Percentiles rank a stretch among this genome's conserved stretches.
These are phyloP conservation scores for Clonostachys rosea DNA, from an alignment of 2,329 filamentous ascomycete genomes.

Conservation along the genomic window DNA sequence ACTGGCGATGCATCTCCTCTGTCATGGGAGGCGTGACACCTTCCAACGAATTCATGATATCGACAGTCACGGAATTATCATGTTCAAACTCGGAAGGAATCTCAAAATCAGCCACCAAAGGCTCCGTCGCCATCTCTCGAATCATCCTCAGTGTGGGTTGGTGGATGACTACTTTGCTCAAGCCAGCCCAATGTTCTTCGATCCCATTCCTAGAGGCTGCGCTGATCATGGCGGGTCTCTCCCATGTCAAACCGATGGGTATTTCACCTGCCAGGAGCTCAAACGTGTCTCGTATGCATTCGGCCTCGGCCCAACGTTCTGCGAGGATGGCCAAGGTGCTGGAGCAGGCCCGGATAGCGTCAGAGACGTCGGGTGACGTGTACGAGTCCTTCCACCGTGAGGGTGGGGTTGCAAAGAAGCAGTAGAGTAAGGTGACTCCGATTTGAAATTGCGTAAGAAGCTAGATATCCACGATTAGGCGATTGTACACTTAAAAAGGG, in stretches of 20 bases:
- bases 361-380: constrained; percentile 3
- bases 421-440: constrained; percentile 4
- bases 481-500: background rate
- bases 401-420: constrained; percentile 3
- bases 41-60: too few relatives aligned
- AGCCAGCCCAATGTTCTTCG: background rate
- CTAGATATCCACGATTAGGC: background rate
- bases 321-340: constrained; percentile 5
- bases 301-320: constrained; percentile 3
- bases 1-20: too few relatives aligned
- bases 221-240: background rate
- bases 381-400: constrained; percentile 1
- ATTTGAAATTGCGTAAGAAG: constrained; percentile 4
- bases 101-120: constrained; percentile 1
- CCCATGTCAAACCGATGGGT: background rate
- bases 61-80: too few relatives aligned
- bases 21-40: too few relatives aligned
- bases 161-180: constrained; percentile 4
- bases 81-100: too few relatives aligned
- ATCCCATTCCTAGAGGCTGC: background rate
- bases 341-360: constrained; percentile 5
- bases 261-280: constrained; percentile 2
- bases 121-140: constrained; percentile 3
- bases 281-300: constrained; percentile 4
- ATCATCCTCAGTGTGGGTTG: constrained; percentile 4